These are phyloP conservation scores for Colletotrichum orbiculare DNA, from an alignment of 2,329 filamentous ascomycete genomes.

Conservation along the genomic window DNA sequence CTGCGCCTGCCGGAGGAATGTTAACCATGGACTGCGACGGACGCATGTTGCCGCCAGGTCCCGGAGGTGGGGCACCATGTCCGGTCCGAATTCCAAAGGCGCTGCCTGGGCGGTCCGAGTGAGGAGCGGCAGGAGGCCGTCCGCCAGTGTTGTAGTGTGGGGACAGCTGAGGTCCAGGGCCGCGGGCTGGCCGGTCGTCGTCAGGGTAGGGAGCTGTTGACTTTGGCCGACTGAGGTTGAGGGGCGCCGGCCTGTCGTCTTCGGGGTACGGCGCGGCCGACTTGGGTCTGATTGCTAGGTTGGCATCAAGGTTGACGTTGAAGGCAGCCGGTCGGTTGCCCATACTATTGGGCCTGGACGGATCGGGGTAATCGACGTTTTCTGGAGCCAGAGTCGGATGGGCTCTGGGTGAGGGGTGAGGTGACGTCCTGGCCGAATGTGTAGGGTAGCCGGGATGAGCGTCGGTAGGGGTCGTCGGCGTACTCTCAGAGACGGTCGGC, in stretches of 20 bases:
- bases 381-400: conserved; percentile 52
- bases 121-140: conserved; percentile 60
- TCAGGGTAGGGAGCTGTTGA: conserved; percentile 65
- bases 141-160: conserved; percentile 59
- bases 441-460: conserved; percentile 35
- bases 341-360: conserved; percentile 53
- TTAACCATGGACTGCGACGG: conserved; percentile 58
- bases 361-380: conserved; percentile 58
- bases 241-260: conserved; percentile 69
- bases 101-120: conserved; percentile 60
- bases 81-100: conserved; percentile 64
- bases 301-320: conserved; percentile 58
- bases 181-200: conserved; percentile 52
- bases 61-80: conserved; percentile 22
- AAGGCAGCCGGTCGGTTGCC: conserved; percentile 60
- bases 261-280: conserved; percentile 77
- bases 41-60: conserved; percentile 44
- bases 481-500: conserved; percentile 61
- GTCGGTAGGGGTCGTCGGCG: conserved; percentile 44
- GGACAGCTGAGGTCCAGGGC: conserved; percentile 45
- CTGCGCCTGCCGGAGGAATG: conserved; percentile 53
- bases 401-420: conserved; percentile 54
- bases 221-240: conserved; percentile 55
- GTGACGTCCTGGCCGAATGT: conserved; percentile 50
- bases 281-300: conserved; percentile 55